phyloP scores from a whole-genome alignment of 495 filamentous ascomycete genomes.

The Hypoxylon cercidicola region DNA sequence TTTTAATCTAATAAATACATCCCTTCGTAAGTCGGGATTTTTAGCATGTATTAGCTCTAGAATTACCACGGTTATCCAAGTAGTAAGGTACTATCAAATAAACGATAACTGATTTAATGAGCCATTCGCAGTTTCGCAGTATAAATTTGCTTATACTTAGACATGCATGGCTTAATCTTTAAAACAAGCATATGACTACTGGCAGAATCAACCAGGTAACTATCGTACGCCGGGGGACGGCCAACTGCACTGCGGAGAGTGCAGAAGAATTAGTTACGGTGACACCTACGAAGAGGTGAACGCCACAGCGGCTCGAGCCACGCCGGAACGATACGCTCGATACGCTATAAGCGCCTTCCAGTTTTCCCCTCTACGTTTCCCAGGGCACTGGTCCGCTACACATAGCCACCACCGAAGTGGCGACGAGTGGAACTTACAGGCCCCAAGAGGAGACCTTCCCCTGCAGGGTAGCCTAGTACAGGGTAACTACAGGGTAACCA shows the following conservation, averaged over 20 bases:
- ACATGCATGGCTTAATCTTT: slow-evolving; percentile 81
- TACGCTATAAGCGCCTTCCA: slow-evolving; percentile 49
- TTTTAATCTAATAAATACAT: slow-evolving; percentile 79
- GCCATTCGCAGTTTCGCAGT: slow-evolving; percentile 77
- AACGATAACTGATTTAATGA: slow-evolving; percentile 79
- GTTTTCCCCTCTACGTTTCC: slow-evolving; percentile 62
- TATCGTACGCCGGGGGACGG: slow-evolving; percentile 55
- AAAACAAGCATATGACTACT: slow-evolving; percentile 79
- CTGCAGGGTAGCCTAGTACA: background rate
- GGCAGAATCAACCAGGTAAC: slow-evolving; percentile 77
- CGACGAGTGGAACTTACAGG: slow-evolving; percentile 46
- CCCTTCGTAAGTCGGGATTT: slow-evolving; percentile 71
- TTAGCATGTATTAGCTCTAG: slow-evolving; percentile 79
- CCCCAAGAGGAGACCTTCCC: slow-evolving; percentile 52
- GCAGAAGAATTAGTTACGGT: slow-evolving; percentile 40
- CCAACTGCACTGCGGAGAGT: slow-evolving; percentile 31
- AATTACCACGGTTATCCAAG: slow-evolving; percentile 79
- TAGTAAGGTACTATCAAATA: slow-evolving; percentile 79
- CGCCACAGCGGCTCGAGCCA: slow-evolving; percentile 33
- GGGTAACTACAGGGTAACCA: slow-evolving; percentile 17
- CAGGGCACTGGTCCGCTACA: slow-evolving; percentile 52
- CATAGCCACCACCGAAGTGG: slow-evolving; percentile 12
- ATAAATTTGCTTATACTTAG: slow-evolving; percentile 74
- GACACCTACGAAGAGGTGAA: slow-evolving; percentile 29
- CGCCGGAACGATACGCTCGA: slow-evolving; percentile 16